phyloP scores from a whole-genome alignment of 2,329 filamentous ascomycete species.

The Scedosporium boydii region DNA sequence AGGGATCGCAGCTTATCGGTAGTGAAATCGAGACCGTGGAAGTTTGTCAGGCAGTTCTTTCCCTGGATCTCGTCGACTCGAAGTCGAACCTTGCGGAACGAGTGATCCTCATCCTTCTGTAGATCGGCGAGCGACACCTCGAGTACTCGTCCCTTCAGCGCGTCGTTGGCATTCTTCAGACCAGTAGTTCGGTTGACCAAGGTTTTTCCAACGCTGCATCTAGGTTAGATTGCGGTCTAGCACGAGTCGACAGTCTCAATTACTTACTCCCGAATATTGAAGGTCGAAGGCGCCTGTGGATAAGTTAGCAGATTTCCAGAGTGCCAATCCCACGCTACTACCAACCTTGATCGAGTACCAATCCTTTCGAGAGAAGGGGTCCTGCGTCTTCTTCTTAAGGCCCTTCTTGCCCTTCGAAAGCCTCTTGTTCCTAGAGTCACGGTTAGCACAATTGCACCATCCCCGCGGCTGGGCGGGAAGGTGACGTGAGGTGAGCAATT shows the following conservation, averaged over 20 bases:
- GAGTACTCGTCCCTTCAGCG: slow-evolving; percentile 96
- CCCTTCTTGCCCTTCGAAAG: slow-evolving; percentile 99
- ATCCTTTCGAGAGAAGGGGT: slow-evolving; percentile 98
- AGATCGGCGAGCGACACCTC: slow-evolving; percentile 98
- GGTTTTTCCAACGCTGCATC: slow-evolving; percentile 89
- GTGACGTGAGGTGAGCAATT: slow-evolving; percentile 8
- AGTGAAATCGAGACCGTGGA: slow-evolving; percentile 99
- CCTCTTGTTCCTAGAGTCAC: slow-evolving; percentile 87
- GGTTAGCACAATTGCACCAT: not conserved
- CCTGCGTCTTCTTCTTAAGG: slow-evolving; percentile 97
- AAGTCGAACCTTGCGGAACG: slow-evolving; percentile 99
- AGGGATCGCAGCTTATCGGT: slow-evolving; percentile 99
- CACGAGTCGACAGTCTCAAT: not conserved
- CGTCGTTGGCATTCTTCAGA: slow-evolving; percentile 99
- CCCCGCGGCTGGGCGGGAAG: not conserved
- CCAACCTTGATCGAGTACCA: slow-evolving; percentile 95
- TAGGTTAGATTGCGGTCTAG: not conserved
- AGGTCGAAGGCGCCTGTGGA: slow-evolving; percentile 77
- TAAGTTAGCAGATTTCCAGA: slow-evolving; percentile 15
- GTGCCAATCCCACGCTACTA: not conserved
- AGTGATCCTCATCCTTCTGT: slow-evolving; percentile 99
- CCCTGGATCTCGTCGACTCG: slow-evolving; percentile 97
- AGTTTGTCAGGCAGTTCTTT: slow-evolving; percentile 99
- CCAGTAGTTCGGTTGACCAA: slow-evolving; percentile 98
- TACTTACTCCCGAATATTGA: slow-evolving; percentile 92